Evolutionary conservation across 805 yeast genomes (phyloP).

Genomic region (Suhomyces xylopsoci): DNA sequence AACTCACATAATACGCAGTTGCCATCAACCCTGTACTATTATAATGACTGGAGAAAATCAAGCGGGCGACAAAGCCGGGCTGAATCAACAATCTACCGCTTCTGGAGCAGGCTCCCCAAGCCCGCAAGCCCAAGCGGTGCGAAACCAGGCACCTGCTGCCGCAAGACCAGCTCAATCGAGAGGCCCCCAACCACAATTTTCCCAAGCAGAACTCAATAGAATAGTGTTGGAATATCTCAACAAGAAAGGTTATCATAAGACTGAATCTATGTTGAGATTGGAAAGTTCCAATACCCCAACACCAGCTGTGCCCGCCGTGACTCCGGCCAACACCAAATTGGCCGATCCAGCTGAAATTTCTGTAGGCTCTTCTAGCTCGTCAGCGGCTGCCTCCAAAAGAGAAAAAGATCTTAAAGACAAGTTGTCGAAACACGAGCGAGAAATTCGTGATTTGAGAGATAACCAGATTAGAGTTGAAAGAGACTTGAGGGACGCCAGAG

Average conservation of each 20-base stretch:
- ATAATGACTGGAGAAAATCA: conserved; percentile 4
- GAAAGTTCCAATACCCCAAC: conserved; percentile 69
- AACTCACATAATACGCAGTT: background rate
- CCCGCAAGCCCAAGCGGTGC: background rate
- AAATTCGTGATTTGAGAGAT: conserved; percentile 35
- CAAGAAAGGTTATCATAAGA: conserved; percentile 90
- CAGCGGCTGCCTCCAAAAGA: conserved; percentile 10
- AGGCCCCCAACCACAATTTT: conserved; percentile 45
- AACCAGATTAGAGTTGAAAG: conserved; percentile 31
- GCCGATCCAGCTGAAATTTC: conserved; percentile 34
- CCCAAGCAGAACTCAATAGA: conserved; percentile 85
- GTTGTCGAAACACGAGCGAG: conserved; percentile 27
- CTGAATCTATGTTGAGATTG: conserved; percentile 90
- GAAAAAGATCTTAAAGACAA: conserved; percentile 29
- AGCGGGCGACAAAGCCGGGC: background rate
- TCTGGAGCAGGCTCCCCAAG: conserved; percentile 3
- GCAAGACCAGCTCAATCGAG: conserved; percentile 12
- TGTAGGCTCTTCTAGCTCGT: conserved; percentile 1
- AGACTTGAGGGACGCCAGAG: conserved; percentile 38
- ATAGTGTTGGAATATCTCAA: conserved; percentile 89
- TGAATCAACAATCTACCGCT: background rate
- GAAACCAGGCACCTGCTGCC: background rate
- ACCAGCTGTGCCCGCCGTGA: conserved; percentile 48
- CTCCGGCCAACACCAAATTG: conserved; percentile 39
- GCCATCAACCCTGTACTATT: background rate